A percentile compares a stretch with the other conserved stretches of the same genome.
Conservation (phyloP, 768 basidiomycete genomes). For the Suillus sp. region DNA sequence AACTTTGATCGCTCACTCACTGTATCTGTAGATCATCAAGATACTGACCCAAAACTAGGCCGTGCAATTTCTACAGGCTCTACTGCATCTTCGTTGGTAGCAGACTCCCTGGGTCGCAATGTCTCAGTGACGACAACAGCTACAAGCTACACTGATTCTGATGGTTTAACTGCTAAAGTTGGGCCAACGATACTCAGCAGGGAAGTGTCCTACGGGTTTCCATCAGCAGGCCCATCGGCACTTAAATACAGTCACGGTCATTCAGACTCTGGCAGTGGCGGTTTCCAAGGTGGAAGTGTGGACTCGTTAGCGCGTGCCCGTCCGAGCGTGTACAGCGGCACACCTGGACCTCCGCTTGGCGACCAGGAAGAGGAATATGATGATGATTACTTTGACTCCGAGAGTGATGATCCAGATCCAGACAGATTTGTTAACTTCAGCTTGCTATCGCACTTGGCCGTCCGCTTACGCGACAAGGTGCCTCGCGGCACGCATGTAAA, state of each 20-base stretch:
- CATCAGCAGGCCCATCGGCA: slow-evolving; percentile 29
- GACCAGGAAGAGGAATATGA: slow-evolving; percentile 33
- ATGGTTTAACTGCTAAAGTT: slow-evolving; percentile 18
- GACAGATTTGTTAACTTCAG: slow-evolving; percentile 86
- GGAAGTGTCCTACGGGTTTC: slow-evolving; percentile 21
- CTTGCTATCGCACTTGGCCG: slow-evolving; percentile 84
- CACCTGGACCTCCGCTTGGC: slow-evolving; percentile 19
- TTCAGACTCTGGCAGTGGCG: slow-evolving; percentile 22
- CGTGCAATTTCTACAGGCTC: slow-evolving; percentile 34
- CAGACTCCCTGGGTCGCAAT: slow-evolving; percentile 29
- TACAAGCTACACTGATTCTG: slow-evolving; percentile 23
- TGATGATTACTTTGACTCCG: slow-evolving; percentile 34
- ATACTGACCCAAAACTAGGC: slow-evolving; percentile 20
- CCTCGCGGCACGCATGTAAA: slow-evolving; percentile 87
- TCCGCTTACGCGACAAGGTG: slow-evolving; percentile 88
- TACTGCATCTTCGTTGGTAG: slow-evolving; percentile 29
- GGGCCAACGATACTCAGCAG: slow-evolving; percentile 19
- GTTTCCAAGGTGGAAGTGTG: slow-evolving; percentile 22
- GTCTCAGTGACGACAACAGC: slow-evolving; percentile 29
- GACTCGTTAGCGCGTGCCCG: slow-evolving; percentile 31
- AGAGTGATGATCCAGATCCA: slow-evolving; percentile 66
- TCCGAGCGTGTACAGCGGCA: slow-evolving; percentile 22
- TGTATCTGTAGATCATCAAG: slow-evolving; percentile 16
- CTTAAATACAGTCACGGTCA: slow-evolving; percentile 18
- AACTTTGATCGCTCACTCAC: slow-evolving; percentile 10